Base-by-base conservation (phyloP, 2,329 filamentous ascomycete genomes). In the Xylariaceae sp. region DNA sequence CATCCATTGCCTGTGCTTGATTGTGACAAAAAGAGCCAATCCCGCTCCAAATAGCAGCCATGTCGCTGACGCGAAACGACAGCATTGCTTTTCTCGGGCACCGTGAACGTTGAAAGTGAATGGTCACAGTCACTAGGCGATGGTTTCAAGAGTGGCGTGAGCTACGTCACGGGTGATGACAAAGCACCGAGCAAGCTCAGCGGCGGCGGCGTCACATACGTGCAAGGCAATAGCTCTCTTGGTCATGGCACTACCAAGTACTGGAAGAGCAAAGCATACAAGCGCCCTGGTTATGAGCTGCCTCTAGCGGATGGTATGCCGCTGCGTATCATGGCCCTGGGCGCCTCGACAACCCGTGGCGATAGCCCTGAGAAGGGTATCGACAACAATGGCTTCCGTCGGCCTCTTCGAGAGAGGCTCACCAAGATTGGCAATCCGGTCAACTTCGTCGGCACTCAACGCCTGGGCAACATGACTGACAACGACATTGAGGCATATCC, bases 401-500 rank as follows among this genome's bases (percentile, higher is more conserved):
- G 70, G n/a, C 65, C 65, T 24, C 64, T 77, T 3, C 69, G 74
- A 6, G 67, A 76, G 48, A 70, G 67, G 52, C 65, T 77, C 29
- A 69, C 58, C 5, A 39, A 60, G 33, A 66, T 69, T 46, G 70
- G 70, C 26, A 68, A 71, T 40, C 67, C 69, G 34, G 70, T 72
- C 45, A 71, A 72, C 56, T 73, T 70, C 53, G 71, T 75, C 19
- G 73, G 73, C 24, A 71, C 70, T 3, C 65, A 69, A 33, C 65
- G 68, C 4, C 62, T 69, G 12, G 73, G 73, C 39, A 71, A 71
- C 50, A 74, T 75, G 71, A 68, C 64, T 14, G 69, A 74, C 47
- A 72, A 74, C 56, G 67, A 72, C 17, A 67, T 73, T 44, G 69
- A 73, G 43, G 71, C 71, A 7, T 73, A 72, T 43, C 69, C 68